These are phyloP conservation scores for Aureobasidium sp. DNA, from an alignment of 2,329 filamentous ascomycete species.

Conservation along the genomic window DNA sequence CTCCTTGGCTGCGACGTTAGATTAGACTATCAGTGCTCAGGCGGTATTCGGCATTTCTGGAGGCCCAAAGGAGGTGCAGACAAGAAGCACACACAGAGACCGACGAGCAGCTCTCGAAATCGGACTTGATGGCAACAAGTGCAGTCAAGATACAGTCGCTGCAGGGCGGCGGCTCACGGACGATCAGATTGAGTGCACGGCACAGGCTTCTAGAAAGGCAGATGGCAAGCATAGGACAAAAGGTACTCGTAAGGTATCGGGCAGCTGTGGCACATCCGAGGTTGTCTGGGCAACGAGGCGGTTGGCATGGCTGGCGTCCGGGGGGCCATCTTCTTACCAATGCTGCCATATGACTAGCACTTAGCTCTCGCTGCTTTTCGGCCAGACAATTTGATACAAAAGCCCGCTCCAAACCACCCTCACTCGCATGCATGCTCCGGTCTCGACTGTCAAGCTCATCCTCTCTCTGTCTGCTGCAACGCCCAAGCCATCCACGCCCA, in stretches of 20 bases:
- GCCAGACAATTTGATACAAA: slow-evolving; percentile 5
- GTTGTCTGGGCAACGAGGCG: not conserved
- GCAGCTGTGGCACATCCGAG: not conserved
- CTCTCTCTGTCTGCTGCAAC: not conserved
- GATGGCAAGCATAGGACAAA: not conserved
- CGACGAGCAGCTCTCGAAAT: not conserved
- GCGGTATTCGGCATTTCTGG: slow-evolving; percentile 6
- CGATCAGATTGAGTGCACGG: not conserved
- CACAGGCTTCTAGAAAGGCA: not conserved
- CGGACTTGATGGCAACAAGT: not conserved
- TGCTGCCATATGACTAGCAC: not conserved
- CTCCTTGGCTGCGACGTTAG: slow-evolving; percentile 13
- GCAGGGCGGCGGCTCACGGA: slow-evolving; percentile 4
- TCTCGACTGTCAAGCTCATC: not conserved
- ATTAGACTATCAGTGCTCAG: slow-evolving; percentile 11
- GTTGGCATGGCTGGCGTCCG: not conserved
- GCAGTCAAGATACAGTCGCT: not conserved
- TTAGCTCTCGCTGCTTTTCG: not conserved
- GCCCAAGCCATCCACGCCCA: not conserved
- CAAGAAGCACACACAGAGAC: not conserved
- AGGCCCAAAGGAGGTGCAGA: not conserved
- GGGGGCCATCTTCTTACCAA: not conserved
- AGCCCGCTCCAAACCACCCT: not conserved
- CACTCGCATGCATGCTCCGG: slow-evolving; percentile 4
- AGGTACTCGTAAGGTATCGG: not conserved